Conservation (phyloP, 1,284 basidiomycete species). For the Malassezia equina region DNA sequence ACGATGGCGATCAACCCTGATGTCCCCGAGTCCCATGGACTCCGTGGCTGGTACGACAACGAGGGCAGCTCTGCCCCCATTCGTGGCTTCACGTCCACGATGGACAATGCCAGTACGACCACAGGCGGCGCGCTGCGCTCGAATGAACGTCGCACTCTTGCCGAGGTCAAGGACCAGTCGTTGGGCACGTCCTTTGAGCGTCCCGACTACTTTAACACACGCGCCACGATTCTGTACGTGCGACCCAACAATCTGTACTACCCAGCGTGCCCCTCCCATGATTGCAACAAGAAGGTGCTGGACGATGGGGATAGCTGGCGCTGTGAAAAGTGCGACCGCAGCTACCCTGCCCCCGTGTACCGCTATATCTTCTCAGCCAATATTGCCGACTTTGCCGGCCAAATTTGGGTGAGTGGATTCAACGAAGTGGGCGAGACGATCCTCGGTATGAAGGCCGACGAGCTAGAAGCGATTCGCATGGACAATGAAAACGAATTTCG, state of each 20-base stretch:
- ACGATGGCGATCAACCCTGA: conserved; percentile 64
- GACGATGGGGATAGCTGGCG: conserved; percentile 64
- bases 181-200: conserved; percentile 67
- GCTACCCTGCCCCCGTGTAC: conserved; percentile 65
- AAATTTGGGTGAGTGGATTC: conserved; percentile 89
- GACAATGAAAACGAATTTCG: conserved; percentile 60
- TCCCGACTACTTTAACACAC: conserved; percentile 66
- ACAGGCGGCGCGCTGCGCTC: conserved; percentile 48
- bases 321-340: conserved; percentile 84
- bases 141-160: conserved; percentile 56
- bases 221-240: conserved; percentile 81
- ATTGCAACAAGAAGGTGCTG: conserved; percentile 85
- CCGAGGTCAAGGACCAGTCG: conserved; percentile 70
- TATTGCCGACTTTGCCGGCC: conserved; percentile 75
- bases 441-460: conserved; percentile 64
- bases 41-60: conserved; percentile 72
- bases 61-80: conserved; percentile 31
- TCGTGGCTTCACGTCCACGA: conserved; percentile 50
- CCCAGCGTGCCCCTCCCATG: conserved; percentile 71
- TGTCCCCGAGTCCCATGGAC: conserved; percentile 68
- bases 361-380: conserved; percentile 86
- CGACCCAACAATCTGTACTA: conserved; percentile 77
- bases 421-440: conserved; percentile 79
- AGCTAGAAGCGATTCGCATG: conserved; percentile 64
- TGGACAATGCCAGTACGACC: conserved; percentile 28